phyloP scores from a whole-genome alignment of 2,329 filamentous ascomycete species.

The Knufia fluminis region DNA sequence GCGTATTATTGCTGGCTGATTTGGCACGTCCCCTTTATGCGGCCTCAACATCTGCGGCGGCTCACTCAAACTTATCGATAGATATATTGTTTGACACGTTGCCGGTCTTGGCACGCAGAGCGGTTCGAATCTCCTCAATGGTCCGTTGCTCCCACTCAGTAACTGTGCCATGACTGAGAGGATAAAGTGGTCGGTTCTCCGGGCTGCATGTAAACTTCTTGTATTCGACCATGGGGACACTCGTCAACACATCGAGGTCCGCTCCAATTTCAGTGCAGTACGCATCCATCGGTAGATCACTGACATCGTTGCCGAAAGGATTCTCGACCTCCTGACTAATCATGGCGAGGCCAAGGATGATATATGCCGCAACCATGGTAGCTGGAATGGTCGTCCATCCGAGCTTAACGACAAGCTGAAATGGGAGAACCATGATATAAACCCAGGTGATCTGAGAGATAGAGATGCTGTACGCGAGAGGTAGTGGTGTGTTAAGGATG shows the following conservation, averaged over 20 bases:
- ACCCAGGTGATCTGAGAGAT: constrained; percentile 82
- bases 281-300: constrained; percentile 65
- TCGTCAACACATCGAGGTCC: constrained; percentile 66
- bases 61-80: too few species aligned
- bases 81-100: too few species aligned
- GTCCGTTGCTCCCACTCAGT: constrained; percentile 41
- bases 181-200: constrained; percentile 49
- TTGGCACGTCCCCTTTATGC: too few species aligned
- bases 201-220: constrained; percentile 43
- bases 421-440: constrained; percentile 71
- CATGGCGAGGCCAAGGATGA: constrained; percentile 66
- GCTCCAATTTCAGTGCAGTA: constrained; percentile 66
- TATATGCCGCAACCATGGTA: constrained; percentile 64
- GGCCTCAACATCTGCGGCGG: too few species aligned
- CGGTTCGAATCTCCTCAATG: constrained; percentile 38
- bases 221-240: constrained; percentile 43
- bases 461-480: constrained; percentile 72
- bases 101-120: constrained; percentile 30
- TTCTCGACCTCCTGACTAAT: constrained; percentile 80
- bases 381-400: constrained; percentile 70
- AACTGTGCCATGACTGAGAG: constrained; percentile 42
- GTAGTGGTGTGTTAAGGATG: constrained; percentile 71
- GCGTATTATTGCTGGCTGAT: too few species aligned
- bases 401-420: constrained; percentile 61
- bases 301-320: constrained; percentile 74